Evolutionary conservation across 805 yeast genomes (phyloP).

Genomic region (Myxozyma lipomycoides): DNA sequence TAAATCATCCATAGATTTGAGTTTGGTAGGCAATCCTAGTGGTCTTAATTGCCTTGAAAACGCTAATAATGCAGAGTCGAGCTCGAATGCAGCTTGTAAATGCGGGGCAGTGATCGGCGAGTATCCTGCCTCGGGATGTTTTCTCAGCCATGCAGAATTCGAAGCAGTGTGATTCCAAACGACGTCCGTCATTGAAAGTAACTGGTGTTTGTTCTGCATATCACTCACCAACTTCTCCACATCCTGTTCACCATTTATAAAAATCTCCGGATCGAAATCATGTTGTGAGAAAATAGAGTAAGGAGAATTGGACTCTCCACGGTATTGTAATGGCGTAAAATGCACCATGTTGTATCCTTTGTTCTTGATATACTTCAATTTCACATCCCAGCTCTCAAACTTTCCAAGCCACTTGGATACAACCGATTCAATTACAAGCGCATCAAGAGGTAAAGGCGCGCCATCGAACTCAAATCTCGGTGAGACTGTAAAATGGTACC

Average conservation of each 20-base stretch:
- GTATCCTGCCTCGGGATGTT: conserved; percentile 89
- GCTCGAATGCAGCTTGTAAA: conserved; percentile 73
- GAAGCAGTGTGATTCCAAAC: conserved; percentile 94
- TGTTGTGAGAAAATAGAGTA: conserved; percentile 88
- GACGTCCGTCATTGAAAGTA: conserved; percentile 82
- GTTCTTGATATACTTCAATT: conserved; percentile 55
- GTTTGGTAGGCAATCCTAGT: conserved; percentile 58
- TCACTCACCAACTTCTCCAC: conserved; percentile 49
- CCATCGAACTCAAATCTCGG: conserved; percentile 62
- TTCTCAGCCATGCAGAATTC: conserved; percentile 78
- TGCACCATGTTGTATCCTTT: conserved; percentile 96
- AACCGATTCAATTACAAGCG: conserved; percentile 77
- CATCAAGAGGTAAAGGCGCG: conserved; percentile 62
- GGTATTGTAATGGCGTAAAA: conserved; percentile 85
- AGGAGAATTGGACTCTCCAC: conserved; percentile 91
- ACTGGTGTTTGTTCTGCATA: conserved; percentile 52
- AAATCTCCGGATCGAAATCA: conserved; percentile 62
- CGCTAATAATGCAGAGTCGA: conserved; percentile 64
- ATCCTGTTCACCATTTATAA: conserved; percentile 51
- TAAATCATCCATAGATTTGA: conserved; percentile 54
- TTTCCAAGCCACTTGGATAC: conserved; percentile 91
- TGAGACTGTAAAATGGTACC: conserved; percentile 68
- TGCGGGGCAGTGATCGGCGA: conserved; percentile 86
- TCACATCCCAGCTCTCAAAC: conserved; percentile 57
- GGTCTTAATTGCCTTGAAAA: conserved; percentile 57